Conservation (phyloP, 129 eudicot species). For the Silybum marianum region DNA sequence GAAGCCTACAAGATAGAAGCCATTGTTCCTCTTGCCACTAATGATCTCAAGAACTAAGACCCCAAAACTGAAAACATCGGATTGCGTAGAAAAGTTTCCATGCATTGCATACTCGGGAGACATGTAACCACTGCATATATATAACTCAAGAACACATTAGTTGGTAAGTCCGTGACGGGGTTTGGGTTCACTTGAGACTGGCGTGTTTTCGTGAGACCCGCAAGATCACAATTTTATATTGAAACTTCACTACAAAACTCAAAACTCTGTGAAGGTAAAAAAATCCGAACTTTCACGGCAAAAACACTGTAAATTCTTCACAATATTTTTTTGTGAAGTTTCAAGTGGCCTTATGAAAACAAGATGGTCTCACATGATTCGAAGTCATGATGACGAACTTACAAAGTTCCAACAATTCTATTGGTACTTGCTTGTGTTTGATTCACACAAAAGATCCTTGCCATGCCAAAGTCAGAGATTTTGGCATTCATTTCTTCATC, state of each 20-base stretch:
- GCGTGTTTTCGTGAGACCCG: no score
- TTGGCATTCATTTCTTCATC: conserved; percentile 16
- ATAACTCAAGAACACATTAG: neutral
- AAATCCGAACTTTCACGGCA: no score
- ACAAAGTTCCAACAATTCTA: conserved; percentile 19
- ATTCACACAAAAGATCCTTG: conserved; percentile 8
- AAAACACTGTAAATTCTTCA: no score
- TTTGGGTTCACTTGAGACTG: no score
- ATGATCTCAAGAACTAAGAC: conserved; percentile 21
- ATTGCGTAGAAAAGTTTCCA: conserved; percentile 14
- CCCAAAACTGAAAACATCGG: conserved; percentile 9
- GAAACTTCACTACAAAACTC: no score
- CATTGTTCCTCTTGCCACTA: conserved; percentile 19
- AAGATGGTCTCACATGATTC: no score
- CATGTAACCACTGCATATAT: conserved; percentile 1
- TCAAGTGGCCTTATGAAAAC: no score
- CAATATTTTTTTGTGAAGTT: no score
- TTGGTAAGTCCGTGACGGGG: neutral
- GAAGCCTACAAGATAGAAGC: conserved; percentile 3
- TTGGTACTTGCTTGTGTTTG: conserved; percentile 19
- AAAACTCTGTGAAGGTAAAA: no score
- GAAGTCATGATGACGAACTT: no score
- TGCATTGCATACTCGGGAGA: conserved; percentile 14
- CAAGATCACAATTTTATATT: no score
- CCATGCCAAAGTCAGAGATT: conserved; percentile 16